Percentiles rank a stretch among this genome's conserved stretches.
Evolutionary conservation across 805 yeast species (phyloP).

Genomic region (Saturnispora mendoncae): DNA sequence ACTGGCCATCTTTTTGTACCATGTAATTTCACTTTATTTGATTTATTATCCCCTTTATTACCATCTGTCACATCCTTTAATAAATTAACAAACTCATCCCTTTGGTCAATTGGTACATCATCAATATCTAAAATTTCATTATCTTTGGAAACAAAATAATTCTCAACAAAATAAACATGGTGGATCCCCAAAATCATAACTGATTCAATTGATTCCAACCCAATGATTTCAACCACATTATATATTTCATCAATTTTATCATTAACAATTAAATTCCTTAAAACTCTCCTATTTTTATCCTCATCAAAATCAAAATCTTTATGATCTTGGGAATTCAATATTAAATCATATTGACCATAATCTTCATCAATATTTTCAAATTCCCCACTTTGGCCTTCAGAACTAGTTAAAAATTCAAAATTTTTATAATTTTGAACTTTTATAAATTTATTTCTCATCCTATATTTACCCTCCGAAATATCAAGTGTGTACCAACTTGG

Average conservation of each 20-base stretch:
- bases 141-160: constrained; percentile 48
- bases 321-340: not conserved
- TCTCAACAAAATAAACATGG: constrained; percentile 60
- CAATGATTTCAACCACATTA: constrained; percentile 69
- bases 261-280: constrained; percentile 57
- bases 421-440: constrained; percentile 20
- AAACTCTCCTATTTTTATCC: constrained; percentile 67
- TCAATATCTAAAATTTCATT: constrained; percentile 54
- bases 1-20: constrained; percentile 52
- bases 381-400: not conserved
- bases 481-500: constrained; percentile 44
- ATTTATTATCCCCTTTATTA: constrained; percentile 12
- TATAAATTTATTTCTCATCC: constrained; percentile 56
- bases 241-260: constrained; percentile 65
- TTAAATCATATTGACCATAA: not conserved
- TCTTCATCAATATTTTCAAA: not conserved
- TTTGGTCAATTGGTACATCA: constrained; percentile 51
- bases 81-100: constrained; percentile 64
- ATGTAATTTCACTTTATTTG: constrained; percentile 28
- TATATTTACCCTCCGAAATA: constrained; percentile 57
- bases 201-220: constrained; percentile 70
- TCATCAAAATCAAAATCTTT: constrained; percentile 27
- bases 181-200: constrained; percentile 59
- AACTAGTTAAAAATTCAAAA: too few relatives aligned
- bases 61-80: constrained; percentile 32